phyloP scores from a whole-genome alignment of 2,329 filamentous ascomycete genomes.

The Pseudofabraea citricarpa region DNA sequence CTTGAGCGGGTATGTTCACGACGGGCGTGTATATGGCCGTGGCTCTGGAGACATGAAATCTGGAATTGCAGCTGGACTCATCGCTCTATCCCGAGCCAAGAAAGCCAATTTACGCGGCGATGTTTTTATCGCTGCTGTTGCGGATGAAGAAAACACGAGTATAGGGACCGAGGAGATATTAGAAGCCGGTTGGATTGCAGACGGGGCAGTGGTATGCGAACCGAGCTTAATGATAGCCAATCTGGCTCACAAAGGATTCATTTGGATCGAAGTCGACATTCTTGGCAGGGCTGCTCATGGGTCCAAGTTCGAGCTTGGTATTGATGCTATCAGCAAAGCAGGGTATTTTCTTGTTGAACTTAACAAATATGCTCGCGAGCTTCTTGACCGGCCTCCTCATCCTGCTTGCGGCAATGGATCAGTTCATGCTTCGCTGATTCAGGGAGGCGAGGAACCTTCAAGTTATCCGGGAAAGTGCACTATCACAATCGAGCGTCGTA shows the following conservation, averaged over 20 bases:
- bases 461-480: slow-evolving; percentile 46
- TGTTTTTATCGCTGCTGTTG: slow-evolving; percentile 47
- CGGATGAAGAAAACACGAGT: slow-evolving; percentile 47
- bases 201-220: slow-evolving; percentile 45
- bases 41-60: slow-evolving; percentile 8
- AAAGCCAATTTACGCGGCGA: slow-evolving; percentile 36
- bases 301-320: slow-evolving; percentile 36
- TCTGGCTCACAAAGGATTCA: slow-evolving; percentile 46
- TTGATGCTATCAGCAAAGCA: slow-evolving; percentile 44
- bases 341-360: slow-evolving; percentile 42
- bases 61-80: slow-evolving; percentile 26
- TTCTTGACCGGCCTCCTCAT: slow-evolving; percentile 23
- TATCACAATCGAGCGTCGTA: slow-evolving; percentile 44
- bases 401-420: slow-evolving; percentile 32
- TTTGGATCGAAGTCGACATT: slow-evolving; percentile 38
- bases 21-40: slow-evolving; percentile 6
- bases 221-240: slow-evolving; percentile 38
- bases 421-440: slow-evolving; percentile 43
- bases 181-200: slow-evolving; percentile 46
- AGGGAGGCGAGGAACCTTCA: slow-evolving; percentile 45
- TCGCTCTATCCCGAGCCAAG: slow-evolving; percentile 35
- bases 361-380: slow-evolving; percentile 33
- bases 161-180: slow-evolving; percentile 47
- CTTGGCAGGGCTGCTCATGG: slow-evolving; percentile 38
- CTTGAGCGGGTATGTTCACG: slow-evolving; percentile 5